phyloP scores from a whole-genome alignment of 345 rosid genomes.

The Limnanthes douglasii region DNA sequence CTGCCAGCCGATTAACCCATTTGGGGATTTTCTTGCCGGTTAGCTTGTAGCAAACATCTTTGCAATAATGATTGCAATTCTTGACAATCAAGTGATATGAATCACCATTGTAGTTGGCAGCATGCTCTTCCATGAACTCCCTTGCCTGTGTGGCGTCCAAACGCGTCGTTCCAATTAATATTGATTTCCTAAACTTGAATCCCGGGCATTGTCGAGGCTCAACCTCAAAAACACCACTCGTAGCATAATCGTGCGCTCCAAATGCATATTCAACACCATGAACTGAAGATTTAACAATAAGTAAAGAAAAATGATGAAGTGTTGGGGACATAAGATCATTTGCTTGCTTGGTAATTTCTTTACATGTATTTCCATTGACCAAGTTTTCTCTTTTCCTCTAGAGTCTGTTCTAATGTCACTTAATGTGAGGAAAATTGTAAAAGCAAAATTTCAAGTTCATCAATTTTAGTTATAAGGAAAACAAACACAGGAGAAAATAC shows the following conservation, averaged over 20 bases:
- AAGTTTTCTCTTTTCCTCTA: too few species aligned
- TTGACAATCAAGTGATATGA: slow-evolving; percentile 75
- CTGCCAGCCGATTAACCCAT: slow-evolving; percentile 92
- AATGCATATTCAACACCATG: slow-evolving; percentile 95
- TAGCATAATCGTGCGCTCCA: slow-evolving; percentile 86
- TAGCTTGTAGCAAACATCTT: slow-evolving; percentile 55
- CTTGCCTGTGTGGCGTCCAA: slow-evolving; percentile 72
- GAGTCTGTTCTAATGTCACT: too few species aligned
- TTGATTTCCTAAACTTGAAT: slow-evolving; percentile 80
- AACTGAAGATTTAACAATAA: too few species aligned
- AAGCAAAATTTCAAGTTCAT: neutral
- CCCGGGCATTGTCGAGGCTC: slow-evolving; percentile 95
- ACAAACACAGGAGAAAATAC: too few species aligned
- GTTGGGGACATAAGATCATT: too few species aligned
- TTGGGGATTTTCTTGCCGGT: slow-evolving; percentile 68
- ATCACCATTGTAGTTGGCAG: slow-evolving; percentile 76
- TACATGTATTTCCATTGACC: too few species aligned
- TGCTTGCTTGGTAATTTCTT: too few species aligned
- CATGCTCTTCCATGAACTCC: slow-evolving; percentile 68
- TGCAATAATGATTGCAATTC: slow-evolving; percentile 94
- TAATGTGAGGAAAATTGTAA: slow-evolving; percentile 6
- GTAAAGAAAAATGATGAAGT: too few species aligned
- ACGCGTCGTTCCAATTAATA: slow-evolving; percentile 76
- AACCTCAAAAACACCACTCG: slow-evolving; percentile 88
- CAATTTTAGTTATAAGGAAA: slow-evolving; percentile 3